A percentile compares a stretch with the other conserved stretches of the same genome.
phyloP scores from a whole-genome alignment of 768 basidiomycete species.

The Cystobasidium onofrii region DNA sequence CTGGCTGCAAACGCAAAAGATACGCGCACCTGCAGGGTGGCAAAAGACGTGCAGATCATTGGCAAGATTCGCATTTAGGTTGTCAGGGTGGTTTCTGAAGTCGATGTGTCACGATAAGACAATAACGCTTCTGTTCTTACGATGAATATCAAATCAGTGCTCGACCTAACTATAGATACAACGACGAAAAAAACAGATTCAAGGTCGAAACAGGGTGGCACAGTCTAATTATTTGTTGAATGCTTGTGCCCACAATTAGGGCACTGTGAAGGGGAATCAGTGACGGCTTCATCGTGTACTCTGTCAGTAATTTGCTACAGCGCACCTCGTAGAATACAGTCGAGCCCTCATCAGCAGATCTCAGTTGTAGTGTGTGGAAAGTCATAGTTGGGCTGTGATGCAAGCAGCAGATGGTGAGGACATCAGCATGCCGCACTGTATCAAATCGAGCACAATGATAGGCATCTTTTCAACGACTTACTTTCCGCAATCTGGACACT shows the following conservation, averaged over 20 bases:
- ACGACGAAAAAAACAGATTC: background rate
- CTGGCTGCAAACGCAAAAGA: background rate
- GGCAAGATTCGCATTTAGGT: background rate
- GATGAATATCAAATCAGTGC: background rate
- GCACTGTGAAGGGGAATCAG: slow-evolving; percentile 1
- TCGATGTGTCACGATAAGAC: background rate
- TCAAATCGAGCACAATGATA: too few relatives aligned
- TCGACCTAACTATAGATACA: background rate
- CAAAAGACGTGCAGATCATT: background rate
- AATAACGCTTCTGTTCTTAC: background rate
- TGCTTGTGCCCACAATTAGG: slow-evolving; percentile 15
- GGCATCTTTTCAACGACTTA: background rate
- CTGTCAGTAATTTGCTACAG: too few relatives aligned
- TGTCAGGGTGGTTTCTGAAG: too few relatives aligned
- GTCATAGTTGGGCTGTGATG: slow-evolving; percentile 22
- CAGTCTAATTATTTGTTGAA: slow-evolving; percentile 26
- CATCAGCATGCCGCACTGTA: background rate
- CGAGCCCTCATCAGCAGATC: slow-evolving; percentile 36
- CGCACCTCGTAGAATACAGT: slow-evolving; percentile 35
- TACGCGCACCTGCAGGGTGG: background rate
- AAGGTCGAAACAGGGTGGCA: background rate
- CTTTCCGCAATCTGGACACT: slow-evolving; percentile 32
- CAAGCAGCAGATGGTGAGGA: background rate
- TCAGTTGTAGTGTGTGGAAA: slow-evolving; percentile 32
- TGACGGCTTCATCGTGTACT: too few relatives aligned